Percentiles rank a stretch among this genome's conserved stretches.
Evolutionary conservation across 2,329 filamentous ascomycete genomes (phyloP).

Genomic region (Xylaria sp.): DNA sequence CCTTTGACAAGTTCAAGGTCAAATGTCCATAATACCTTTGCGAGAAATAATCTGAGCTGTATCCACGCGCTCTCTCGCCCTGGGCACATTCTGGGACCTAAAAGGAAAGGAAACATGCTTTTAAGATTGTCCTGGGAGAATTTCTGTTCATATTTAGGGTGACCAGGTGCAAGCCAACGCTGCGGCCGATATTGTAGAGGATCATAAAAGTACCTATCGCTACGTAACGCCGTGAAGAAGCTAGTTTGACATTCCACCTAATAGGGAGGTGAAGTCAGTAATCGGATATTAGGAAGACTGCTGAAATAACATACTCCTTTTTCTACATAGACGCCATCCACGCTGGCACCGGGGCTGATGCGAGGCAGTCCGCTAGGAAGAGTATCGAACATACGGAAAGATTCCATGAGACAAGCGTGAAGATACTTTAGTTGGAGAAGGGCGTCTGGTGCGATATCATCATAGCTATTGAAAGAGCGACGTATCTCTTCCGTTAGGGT

Average conservation of each 20-base stretch:
- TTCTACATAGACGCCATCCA: conserved; percentile 43
- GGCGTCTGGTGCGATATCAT: neutral
- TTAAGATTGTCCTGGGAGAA: neutral
- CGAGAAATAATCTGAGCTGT: conserved; percentile 20
- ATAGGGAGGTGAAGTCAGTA: neutral
- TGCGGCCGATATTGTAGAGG: neutral
- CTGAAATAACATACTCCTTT: conserved; percentile 42
- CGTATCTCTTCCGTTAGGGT: neutral
- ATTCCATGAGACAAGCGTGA: neutral
- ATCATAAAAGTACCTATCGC: neutral
- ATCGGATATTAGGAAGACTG: too few species aligned
- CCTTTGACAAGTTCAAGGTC: conserved; percentile 12
- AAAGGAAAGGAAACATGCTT: neutral
- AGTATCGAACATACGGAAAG: neutral
- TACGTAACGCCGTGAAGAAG: neutral
- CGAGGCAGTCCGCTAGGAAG: conserved; percentile 40
- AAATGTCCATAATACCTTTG: conserved; percentile 35
- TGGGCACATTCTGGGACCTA: neutral
- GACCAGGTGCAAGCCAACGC: neutral
- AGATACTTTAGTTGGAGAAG: neutral
- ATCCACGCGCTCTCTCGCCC: conserved; percentile 30
- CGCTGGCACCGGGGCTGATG: conserved; percentile 40
- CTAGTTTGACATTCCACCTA: neutral
- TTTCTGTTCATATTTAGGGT: neutral
- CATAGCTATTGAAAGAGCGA: neutral